Conservation (phyloP, 768 basidiomycete genomes). For the Strobilomyces echinocephalus region DNA sequence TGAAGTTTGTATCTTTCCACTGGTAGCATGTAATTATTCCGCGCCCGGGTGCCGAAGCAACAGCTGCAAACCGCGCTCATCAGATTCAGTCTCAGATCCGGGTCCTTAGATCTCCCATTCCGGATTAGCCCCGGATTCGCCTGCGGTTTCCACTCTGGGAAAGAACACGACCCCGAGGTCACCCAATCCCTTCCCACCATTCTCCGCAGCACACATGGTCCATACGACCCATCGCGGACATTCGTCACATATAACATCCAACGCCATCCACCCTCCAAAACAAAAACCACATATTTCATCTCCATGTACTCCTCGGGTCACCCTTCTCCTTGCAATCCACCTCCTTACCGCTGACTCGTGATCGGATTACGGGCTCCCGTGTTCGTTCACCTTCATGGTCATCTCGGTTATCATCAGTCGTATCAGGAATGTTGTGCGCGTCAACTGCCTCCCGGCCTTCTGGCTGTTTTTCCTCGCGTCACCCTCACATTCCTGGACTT, state of each 20-base stretch:
- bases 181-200: conserved; percentile 13
- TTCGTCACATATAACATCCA: background rate
- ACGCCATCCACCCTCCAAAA: no score
- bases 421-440: conserved; percentile 13
- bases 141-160: background rate
- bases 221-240: background rate
- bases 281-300: conserved; percentile 6
- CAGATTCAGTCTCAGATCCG: conserved; percentile 30
- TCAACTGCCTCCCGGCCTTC: background rate
- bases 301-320: conserved; percentile 23
- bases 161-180: background rate
- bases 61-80: conserved; percentile 34
- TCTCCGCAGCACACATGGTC: conserved; percentile 22
- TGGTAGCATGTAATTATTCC: conserved; percentile 36
- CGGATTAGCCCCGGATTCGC: conserved; percentile 30
- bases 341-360: conserved; percentile 10
- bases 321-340: background rate
- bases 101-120: conserved; percentile 18
- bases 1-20: conserved; percentile 33
- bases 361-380: conserved; percentile 19
- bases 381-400: background rate
- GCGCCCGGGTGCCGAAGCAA: conserved; percentile 37
- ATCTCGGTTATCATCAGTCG: conserved; percentile 4
- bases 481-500: conserved; percentile 2
- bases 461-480: conserved; percentile 1